Evolutionary conservation across 2,329 filamentous ascomycete genomes (phyloP), one percentile per base, ranked within the genome.

Genomic region (Stemphylium lycopersici): DNA sequence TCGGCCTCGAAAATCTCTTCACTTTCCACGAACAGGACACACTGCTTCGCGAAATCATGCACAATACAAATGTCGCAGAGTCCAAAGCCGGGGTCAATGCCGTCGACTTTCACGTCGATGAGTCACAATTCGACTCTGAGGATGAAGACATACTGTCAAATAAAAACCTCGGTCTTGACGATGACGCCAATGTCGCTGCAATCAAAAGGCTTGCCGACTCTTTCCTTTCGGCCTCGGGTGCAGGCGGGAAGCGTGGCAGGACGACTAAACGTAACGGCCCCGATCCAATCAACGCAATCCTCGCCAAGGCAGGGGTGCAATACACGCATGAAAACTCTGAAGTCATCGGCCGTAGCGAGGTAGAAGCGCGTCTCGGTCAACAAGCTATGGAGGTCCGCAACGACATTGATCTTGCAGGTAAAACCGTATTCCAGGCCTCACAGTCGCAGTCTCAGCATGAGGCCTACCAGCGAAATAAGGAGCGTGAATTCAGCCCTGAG

Each of bases 291-390:
- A 89, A 93, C 64, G 95, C 92, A 2, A 98, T 99, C 58, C 84
- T 99, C 1, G 87, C 90, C 2, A 86, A 88, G 6, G 92, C 90
- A 0, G 95, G 95, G 2, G 93, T 99, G 0, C 88, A 95, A 68
- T 99, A 99, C 73, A 96, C 92, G 0, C 95, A 99, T 70, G 90
- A 98, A 65, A 99, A 99, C 71, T 91, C 90, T 1, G 93, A 99
- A 75, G 93, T 99, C 12, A 86, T 99, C 52, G 95, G 95, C 10
- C 89, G 91, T 0, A 95, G 90, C n/a, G 91, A 89, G 63, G 84
- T 97, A n/a, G 95, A 99, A 76, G 89, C 90, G 59, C 85, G 88
- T 52, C 84, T 99, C 4, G 93, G 90, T 40, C 87, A 87, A 16
- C 86, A 85, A 37, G 95, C 93, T 4, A 86, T 89, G 68, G 81